Evolutionary conservation across 2,329 filamentous ascomycete genomes (phyloP), one percentile per base, ranked within the genome.

Genomic region (Exophiala bonariae): DNA sequence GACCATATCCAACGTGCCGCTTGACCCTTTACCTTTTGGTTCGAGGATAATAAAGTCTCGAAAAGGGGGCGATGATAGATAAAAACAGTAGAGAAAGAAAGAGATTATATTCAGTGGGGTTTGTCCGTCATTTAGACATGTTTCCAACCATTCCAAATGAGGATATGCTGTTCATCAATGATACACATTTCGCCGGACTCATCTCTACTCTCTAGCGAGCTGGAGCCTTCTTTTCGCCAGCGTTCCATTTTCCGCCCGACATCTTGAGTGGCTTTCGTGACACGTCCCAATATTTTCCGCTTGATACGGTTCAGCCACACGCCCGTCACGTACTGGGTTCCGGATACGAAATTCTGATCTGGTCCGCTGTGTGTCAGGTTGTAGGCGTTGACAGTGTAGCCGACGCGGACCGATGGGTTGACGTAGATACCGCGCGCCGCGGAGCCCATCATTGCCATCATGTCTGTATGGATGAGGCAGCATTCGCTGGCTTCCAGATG

Each of bases 401-500:
- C 67, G 1, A 71, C 66, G 3, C 68, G 63, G 2, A 70, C 68
- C n/a, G 60, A 52, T 3, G 68, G 68, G 37, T 71, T 71, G 16
- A 71, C 36, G 44, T 63, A 71, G 3, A 70, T 59, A 4, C 67
- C 66, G 23, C 61, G 59, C 3, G 55, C 33, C 2, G 32, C 20
- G 7, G 39, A 34, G 9, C 44, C 47, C 0, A 63, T 63, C 1
- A 67, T 54, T 1, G 61, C 61, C 46, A 69, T 69, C 46, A 69
- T 69, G 44, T 71, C 68, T 3, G 61, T 63, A 31, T 71, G 66
- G 14, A 71, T 67, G 42, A 91, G 77, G 65, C 87, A 91, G 70
- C 86, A 90, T 66, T 91, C 87, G 11, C 82, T 86, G n/a, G 76
- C 87, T 65, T 91, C 87, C 19, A 90, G 72, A 36, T 69, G 66